Percentiles rank a stretch among this genome's conserved stretches.
Conservation (phyloP, 805 yeast genomes). For the Metschnikowia cerradonensis region DNA sequence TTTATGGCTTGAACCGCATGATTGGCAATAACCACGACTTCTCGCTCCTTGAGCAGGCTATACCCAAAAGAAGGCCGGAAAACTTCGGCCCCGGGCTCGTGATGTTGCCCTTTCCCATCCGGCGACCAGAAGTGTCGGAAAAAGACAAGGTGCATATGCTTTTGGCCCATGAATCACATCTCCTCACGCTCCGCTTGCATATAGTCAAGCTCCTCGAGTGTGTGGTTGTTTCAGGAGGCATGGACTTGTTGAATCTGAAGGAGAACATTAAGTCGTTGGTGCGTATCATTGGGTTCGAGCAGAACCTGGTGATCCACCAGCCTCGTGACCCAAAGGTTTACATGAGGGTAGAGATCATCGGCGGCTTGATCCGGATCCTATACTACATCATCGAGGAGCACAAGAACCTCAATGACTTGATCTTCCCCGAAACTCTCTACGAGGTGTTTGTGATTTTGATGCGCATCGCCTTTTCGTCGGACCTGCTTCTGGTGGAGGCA, state of each 20-base stretch:
- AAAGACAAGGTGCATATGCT: constrained; percentile 15
- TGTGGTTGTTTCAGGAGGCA: constrained; percentile 27
- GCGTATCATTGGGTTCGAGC: constrained; percentile 46
- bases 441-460: constrained; percentile 50
- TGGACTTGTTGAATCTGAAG: constrained; percentile 29
- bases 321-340: constrained; percentile 42
- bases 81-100: constrained; percentile 6
- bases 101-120: constrained; percentile 13
- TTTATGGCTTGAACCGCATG: constrained; percentile 52
- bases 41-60: constrained; percentile 37
- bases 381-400: constrained; percentile 35
- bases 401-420: constrained; percentile 28
- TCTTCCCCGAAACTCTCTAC: constrained; percentile 38
- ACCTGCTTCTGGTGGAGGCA: constrained; percentile 37
- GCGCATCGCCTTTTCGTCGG: constrained; percentile 50
- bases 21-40: constrained; percentile 50
- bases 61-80: constrained; percentile 26
- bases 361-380: constrained; percentile 37
- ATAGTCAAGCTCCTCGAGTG: constrained; percentile 50
- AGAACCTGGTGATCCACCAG: constrained; percentile 39
- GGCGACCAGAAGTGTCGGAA: not conserved
- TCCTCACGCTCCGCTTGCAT: constrained; percentile 39
- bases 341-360: constrained; percentile 38
- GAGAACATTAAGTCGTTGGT: constrained; percentile 40
- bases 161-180: constrained; percentile 41